Percentiles rank a stretch among this genome's conserved stretches.
Evolutionary conservation across 2,329 filamentous ascomycete species (phyloP).

Genomic region (Nemania abortiva): DNA sequence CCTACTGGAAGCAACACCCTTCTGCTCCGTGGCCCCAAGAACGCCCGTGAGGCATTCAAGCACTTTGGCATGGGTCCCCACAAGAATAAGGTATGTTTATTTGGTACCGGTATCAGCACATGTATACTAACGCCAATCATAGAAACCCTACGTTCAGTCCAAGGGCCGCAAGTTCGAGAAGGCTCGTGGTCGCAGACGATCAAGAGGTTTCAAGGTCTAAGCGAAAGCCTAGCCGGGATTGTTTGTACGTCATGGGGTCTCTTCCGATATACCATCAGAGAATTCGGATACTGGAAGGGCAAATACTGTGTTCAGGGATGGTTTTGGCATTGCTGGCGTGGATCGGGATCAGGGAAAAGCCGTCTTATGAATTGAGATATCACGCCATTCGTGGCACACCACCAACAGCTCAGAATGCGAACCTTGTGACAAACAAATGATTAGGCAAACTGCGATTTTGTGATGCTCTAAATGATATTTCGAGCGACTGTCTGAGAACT

Average conservation of each 20-base stretch:
- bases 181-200: constrained; percentile 98
- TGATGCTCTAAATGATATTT: not conserved
- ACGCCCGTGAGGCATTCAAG: constrained; percentile 96
- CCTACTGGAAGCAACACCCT: constrained; percentile 98
- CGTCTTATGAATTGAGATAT: constrained; percentile 52
- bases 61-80: constrained; percentile 99
- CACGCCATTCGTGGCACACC: constrained; percentile 46
- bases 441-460: not conserved
- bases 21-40: constrained; percentile 97
- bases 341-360: constrained; percentile 58
- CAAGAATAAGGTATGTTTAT: constrained; percentile 84
- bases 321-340: constrained; percentile 60
- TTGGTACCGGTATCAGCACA: accelerated
- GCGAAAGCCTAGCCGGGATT: constrained; percentile 54
- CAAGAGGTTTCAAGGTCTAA: constrained; percentile 99
- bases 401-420: constrained; percentile 29
- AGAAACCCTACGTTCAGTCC: constrained; percentile 97
- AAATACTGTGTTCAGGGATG: constrained; percentile 50
- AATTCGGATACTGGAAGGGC: constrained; percentile 46
- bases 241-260: constrained; percentile 49
- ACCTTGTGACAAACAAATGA: constrained; percentile 32
- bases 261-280: constrained; percentile 49
- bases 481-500: not conserved
- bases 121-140: constrained; percentile 53
- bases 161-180: constrained; percentile 99